These are phyloP conservation scores for Phytopythium mirpurense DNA, from an alignment of 352 stramenopile species.

Conservation along the genomic window DNA sequence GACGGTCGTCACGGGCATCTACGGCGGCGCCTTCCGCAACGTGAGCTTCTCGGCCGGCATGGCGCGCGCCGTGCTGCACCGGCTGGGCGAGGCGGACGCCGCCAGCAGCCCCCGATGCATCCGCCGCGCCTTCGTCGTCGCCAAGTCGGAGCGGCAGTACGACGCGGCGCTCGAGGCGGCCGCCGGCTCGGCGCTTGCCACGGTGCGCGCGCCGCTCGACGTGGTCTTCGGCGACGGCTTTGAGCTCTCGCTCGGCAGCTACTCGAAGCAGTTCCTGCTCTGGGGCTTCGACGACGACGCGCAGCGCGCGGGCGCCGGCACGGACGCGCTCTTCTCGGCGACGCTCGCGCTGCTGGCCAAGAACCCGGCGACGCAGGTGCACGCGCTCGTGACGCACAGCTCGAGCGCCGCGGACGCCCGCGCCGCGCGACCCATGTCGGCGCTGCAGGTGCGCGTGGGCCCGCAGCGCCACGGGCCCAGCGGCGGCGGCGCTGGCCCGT, in stretches of 20 bases:
- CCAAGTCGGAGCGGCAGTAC: slow-evolving; percentile 69
- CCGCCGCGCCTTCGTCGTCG: slow-evolving; percentile 75
- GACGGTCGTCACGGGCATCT: slow-evolving; percentile 58
- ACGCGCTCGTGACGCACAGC: slow-evolving; percentile 54
- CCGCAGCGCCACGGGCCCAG: slow-evolving; percentile 22
- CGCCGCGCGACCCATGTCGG: slow-evolving; percentile 29
- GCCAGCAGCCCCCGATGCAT: slow-evolving; percentile 4
- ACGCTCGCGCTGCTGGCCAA: slow-evolving; percentile 52
- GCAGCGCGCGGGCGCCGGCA: slow-evolving; percentile 22
- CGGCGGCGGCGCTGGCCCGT: slow-evolving; percentile 23
- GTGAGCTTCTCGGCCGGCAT: slow-evolving; percentile 63
- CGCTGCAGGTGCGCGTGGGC: slow-evolving; percentile 51
- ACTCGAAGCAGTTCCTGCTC: slow-evolving; percentile 88
- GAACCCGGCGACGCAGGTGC: slow-evolving; percentile 60
- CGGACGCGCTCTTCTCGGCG: slow-evolving; percentile 27
- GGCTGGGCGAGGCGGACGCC: slow-evolving; percentile 27
- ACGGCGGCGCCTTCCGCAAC: slow-evolving; percentile 62
- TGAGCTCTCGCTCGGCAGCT: slow-evolving; percentile 27
- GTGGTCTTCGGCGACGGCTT: slow-evolving; percentile 44
- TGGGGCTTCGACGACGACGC: slow-evolving; percentile 84
- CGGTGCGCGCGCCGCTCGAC: slow-evolving; percentile 20
- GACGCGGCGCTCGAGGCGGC: slow-evolving; percentile 40
- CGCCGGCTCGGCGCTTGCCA: slow-evolving; percentile 25
- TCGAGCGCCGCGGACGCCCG: slow-evolving; percentile 10
- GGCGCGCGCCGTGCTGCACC: slow-evolving; percentile 57